phyloP scores from a whole-genome alignment of 83 land plant genomes.

The Picea mariana region DNA sequence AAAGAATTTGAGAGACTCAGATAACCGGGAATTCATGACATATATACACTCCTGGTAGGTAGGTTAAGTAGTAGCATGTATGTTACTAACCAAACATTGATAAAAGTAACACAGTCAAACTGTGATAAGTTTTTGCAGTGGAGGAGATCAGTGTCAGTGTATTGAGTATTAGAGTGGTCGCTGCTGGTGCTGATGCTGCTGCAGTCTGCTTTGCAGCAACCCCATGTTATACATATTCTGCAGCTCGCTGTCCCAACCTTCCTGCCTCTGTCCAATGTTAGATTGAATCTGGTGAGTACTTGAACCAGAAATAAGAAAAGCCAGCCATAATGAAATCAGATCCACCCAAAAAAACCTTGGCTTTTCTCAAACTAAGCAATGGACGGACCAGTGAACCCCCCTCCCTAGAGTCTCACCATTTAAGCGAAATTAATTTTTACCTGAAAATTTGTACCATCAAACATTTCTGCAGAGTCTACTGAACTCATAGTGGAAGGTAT shows the following conservation, averaged over 20 bases:
- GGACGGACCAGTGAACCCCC: too few species aligned
- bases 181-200: slow-evolving; percentile 6
- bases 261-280: slow-evolving; percentile 13
- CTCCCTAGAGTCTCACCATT: too few species aligned
- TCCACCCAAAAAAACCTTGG: neutral
- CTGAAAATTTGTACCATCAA: slow-evolving; percentile 12
- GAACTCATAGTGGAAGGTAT: neutral
- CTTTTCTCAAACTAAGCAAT: neutral
- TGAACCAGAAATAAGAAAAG: neutral
- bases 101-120: neutral
- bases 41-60: slow-evolving; percentile 8
- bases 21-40: neutral
- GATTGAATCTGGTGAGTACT: neutral
- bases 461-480: slow-evolving; percentile 13
- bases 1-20: slow-evolving; percentile 1
- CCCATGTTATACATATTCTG: slow-evolving; percentile 16
- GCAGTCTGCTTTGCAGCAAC: slow-evolving; percentile 1
- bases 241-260: neutral
- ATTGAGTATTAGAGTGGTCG: slow-evolving; percentile 9
- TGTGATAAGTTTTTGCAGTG: slow-evolving; percentile 11
- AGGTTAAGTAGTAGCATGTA: neutral
- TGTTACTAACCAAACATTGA: neutral
- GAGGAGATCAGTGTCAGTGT: slow-evolving; percentile 17
- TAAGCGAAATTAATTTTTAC: too few species aligned
- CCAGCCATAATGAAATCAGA: neutral